Percentiles rank a stretch among this genome's conserved stretches.
Conservation (phyloP, 352 stramenopile genomes). For the Phytophthora palmivora region DNA sequence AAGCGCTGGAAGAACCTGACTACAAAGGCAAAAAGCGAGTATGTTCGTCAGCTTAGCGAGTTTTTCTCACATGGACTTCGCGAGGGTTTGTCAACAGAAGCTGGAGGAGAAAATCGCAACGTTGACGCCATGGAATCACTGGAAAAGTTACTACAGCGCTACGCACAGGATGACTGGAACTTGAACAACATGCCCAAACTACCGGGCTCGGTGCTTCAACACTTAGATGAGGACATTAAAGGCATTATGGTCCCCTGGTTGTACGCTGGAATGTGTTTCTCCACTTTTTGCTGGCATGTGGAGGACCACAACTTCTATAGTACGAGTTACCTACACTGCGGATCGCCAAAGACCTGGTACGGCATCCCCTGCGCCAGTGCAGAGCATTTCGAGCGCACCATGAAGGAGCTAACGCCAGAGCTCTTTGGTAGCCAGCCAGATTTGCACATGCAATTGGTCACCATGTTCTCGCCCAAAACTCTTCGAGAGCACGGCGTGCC, state of each 20-base stretch:
- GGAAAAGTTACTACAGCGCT: slow-evolving; percentile 71
- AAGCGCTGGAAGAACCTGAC: slow-evolving; percentile 66
- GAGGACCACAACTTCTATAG: slow-evolving; percentile 99
- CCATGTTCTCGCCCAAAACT: slow-evolving; percentile 82
- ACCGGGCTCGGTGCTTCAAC: slow-evolving; percentile 93
- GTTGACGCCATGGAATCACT: slow-evolving; percentile 37
- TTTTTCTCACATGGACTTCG: slow-evolving; percentile 70
- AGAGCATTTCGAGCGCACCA: slow-evolving; percentile 91
- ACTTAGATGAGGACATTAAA: slow-evolving; percentile 97
- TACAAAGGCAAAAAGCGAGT: slow-evolving; percentile 34
- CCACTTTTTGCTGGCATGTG: slow-evolving; percentile 99
- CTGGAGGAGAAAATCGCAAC: slow-evolving; percentile 24
- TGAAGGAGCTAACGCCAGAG: slow-evolving; percentile 93
- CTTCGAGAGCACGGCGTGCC: slow-evolving; percentile 88
- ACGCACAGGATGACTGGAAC: slow-evolving; percentile 95
- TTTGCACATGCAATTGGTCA: slow-evolving; percentile 93
- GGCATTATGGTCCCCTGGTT: slow-evolving; percentile 99
- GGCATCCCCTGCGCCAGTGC: slow-evolving; percentile 93
- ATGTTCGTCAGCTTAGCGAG: slow-evolving; percentile 45
- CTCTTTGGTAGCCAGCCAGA: slow-evolving; percentile 96
- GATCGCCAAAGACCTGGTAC: slow-evolving; percentile 98
- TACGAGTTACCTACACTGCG: slow-evolving; percentile 99
- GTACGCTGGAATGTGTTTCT: slow-evolving; percentile 99
- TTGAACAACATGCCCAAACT: slow-evolving; percentile 98
- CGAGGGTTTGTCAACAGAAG: slow-evolving; percentile 18